A percentile compares a stretch with the other conserved stretches of the same genome.
Conservation (phyloP, 2,329 filamentous ascomycete species). For the Gremmenia infestans region DNA sequence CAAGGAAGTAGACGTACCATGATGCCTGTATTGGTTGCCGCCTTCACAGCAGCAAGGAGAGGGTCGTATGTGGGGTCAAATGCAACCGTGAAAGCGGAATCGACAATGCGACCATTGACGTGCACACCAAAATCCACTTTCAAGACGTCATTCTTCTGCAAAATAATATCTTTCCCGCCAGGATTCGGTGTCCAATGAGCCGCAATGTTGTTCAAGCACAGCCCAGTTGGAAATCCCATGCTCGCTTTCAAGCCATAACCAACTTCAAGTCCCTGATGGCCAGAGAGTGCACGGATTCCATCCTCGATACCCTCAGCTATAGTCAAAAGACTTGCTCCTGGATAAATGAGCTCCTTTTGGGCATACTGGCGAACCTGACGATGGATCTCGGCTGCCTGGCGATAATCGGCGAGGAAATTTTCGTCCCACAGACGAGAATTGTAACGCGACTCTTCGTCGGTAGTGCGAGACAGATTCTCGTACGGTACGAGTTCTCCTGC, state of each 20-base stretch:
- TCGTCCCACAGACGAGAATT: slow-evolving; percentile 69
- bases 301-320: slow-evolving; percentile 87
- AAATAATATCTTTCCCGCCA: slow-evolving; percentile 66
- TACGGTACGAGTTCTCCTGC: slow-evolving; percentile 77
- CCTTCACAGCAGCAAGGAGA: slow-evolving; percentile 60
- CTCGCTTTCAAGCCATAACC: slow-evolving; percentile 75
- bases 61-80: slow-evolving; percentile 67
- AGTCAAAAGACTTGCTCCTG: slow-evolving; percentile 73
- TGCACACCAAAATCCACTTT: slow-evolving; percentile 71
- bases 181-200: slow-evolving; percentile 86
- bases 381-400: slow-evolving; percentile 83
- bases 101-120: slow-evolving; percentile 65
- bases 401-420: slow-evolving; percentile 75
- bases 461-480: slow-evolving; percentile 75
- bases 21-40: slow-evolving; percentile 70
- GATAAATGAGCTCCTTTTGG: slow-evolving; percentile 67
- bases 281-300: slow-evolving; percentile 69
- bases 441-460: slow-evolving; percentile 78
- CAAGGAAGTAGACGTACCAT: slow-evolving; percentile 24
- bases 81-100: slow-evolving; percentile 65
- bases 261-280: slow-evolving; percentile 70
- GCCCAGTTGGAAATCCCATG: slow-evolving; percentile 81
- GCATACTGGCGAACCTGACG: slow-evolving; percentile 82
- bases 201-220: slow-evolving; percentile 79
- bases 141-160: slow-evolving; percentile 64